Evolutionary conservation across 176 grass and related monocot species (phyloP).

Genomic region (Dactylis glomerata): DNA sequence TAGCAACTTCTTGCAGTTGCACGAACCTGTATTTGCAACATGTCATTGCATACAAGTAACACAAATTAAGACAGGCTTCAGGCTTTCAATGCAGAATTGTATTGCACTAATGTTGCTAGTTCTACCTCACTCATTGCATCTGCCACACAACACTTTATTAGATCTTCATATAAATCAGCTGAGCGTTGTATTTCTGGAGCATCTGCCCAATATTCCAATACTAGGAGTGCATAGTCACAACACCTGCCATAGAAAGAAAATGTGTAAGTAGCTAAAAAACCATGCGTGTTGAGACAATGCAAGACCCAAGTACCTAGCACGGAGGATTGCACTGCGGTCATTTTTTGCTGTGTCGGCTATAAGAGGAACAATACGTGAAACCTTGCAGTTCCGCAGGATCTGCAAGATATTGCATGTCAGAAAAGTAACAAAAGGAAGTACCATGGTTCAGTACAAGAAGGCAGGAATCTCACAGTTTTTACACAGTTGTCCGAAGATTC

Average conservation of each 20-base stretch:
- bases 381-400: conserved; percentile 89
- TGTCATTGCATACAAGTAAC: conserved; percentile 30
- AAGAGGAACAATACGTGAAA: conserved; percentile 57
- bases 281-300: background rate
- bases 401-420: conserved; percentile 40
- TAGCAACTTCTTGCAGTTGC: conserved; percentile 79
- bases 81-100: background rate
- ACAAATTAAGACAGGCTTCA: background rate
- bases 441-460: conserved; percentile 15
- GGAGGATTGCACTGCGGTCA: conserved; percentile 59
- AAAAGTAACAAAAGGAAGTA: conserved; percentile 19
- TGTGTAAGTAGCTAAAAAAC: conserved; percentile 29
- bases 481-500: conserved; percentile 87
- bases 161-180: conserved; percentile 83
- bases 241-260: conserved; percentile 54
- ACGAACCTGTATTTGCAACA: conserved; percentile 55
- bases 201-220: conserved; percentile 94
- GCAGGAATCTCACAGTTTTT: conserved; percentile 73
- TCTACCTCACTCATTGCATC: conserved; percentile 94
- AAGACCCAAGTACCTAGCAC: conserved; percentile 67
- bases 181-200: conserved; percentile 85
- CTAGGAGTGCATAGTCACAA: conserved; percentile 82
- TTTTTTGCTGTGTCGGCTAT: conserved; percentile 68
- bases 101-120: conserved; percentile 4
- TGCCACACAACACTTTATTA: conserved; percentile 78